Evolutionary conservation across 805 yeast genomes (phyloP), one percentile per base, ranked within the genome.

Genomic region (Pichia membranifaciens): DNA sequence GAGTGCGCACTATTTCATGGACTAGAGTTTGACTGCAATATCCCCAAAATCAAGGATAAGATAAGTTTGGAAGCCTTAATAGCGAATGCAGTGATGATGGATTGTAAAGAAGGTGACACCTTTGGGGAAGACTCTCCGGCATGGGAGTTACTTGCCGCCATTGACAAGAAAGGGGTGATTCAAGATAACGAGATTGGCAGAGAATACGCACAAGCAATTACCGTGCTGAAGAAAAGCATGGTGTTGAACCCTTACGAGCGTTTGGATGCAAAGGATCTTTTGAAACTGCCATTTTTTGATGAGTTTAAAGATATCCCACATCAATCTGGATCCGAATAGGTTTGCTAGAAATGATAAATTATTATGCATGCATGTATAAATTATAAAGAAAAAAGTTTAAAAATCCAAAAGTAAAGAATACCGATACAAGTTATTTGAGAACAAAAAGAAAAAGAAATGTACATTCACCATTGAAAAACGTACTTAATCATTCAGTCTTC

Each of bases 1-100:
- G 78, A 79, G 52, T 81, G 89, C 57, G 95, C 97, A 5, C 76
- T 78, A 48, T 63, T 87, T 35, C 99, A 93, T 68, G 98, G 98
- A 0, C 74, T 90, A 45, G 93, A 89, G 0, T 76, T 91, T 44
- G 96, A 89, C 49, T 72, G 84, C 4, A 78, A 72, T 36, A 60
- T 82, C 13, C 75, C 76, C 1, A 75, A 81, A 3, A 59, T 83
- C 21, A 71, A 69, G 25, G 72, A 66, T 10, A 72, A 59, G 10
- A 64, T 75, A 43, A 65, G 74, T 15, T 46, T 68, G 32, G 61
- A 59, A 6, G 67, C 72, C 35, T 55, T 80, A n/a, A 64, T 78
- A 5, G 65, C 69, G 47, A 64, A 68, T 57, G 68, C 76, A 1
- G 52, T 75, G n/a, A 42, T 56, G 5, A 47, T 67, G 37, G 87